Percentiles rank a stretch among this genome's conserved stretches.
Evolutionary conservation across 1,139 yeast species (phyloP).

Genomic region (Arxiozyma heterogenica): DNA sequence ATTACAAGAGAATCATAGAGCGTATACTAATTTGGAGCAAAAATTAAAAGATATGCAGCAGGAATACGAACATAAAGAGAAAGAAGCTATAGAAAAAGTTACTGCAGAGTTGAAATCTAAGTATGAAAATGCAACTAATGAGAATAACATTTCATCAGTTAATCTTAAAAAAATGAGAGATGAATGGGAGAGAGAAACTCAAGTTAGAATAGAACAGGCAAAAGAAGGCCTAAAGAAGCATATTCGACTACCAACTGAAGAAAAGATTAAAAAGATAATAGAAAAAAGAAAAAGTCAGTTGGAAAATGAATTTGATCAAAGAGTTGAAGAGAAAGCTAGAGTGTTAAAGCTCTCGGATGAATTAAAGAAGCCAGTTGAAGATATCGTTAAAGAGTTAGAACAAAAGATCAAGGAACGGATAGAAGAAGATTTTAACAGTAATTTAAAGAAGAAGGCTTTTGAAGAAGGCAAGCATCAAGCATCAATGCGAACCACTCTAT

Average conservation of each 20-base stretch:
- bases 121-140: constrained; percentile 1
- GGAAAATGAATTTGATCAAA: constrained; percentile 21
- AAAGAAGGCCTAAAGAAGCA: constrained; percentile 27
- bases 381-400: constrained; percentile 11
- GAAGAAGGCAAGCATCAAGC: constrained; percentile 35
- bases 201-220: constrained; percentile 23
- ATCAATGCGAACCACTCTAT: constrained; percentile 27
- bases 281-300: constrained; percentile 20
- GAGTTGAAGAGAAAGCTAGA: constrained; percentile 13
- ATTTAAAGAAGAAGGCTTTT: constrained; percentile 32
- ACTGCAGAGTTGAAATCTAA: constrained; percentile 7
- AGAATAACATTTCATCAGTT: not conserved
- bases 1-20: not conserved
- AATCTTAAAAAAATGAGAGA: constrained; percentile 10
- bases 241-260: constrained; percentile 26
- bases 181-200: constrained; percentile 23
- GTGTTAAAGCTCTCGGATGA: constrained; percentile 1
- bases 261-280: constrained; percentile 22
- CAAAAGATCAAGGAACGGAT: constrained; percentile 16
- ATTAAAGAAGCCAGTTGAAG: constrained; percentile 6
- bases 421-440: constrained; percentile 16
- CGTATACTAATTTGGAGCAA: not conserved
- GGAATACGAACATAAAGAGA: constrained; percentile 5
- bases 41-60: not conserved
- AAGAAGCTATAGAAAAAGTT: constrained; percentile 5